A percentile compares a stretch with the other conserved stretches of the same genome.
phyloP scores from a whole-genome alignment of 257 asterid genomes.

The Orobanche coerulescens region DNA sequence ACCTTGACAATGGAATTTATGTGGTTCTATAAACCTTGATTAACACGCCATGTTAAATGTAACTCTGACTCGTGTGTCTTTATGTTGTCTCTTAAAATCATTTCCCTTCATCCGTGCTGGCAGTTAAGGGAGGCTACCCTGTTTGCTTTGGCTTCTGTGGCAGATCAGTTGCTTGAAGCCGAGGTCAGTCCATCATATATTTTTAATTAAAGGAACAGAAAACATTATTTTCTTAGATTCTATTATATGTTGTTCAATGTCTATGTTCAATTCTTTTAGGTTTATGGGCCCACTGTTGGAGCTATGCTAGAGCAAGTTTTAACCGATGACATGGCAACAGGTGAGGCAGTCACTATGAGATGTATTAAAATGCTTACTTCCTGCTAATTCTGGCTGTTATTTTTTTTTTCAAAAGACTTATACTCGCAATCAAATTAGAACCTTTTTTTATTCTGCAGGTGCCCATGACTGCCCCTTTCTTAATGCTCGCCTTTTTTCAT shows the following conservation, averaged over 20 bases:
- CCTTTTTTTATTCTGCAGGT: conserved; percentile 47
- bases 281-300: conserved; percentile 46
- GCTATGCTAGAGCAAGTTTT: conserved; percentile 59
- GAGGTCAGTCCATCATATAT: conserved; percentile 47
- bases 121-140: conserved; percentile 92
- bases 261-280: conserved; percentile 38
- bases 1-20: background rate
- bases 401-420: background rate
- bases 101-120: conserved; percentile 23
- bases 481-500: conserved; percentile 80
- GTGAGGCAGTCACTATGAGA: conserved; percentile 32
- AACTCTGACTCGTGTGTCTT: conserved; percentile 8
- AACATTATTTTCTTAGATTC: conserved; percentile 16
- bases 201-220: background rate
- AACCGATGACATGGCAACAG: conserved; percentile 75
- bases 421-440: no score
- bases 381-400: conserved; percentile 1
- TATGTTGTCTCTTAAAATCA: conserved; percentile 4
- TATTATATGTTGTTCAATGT: conserved; percentile 11
- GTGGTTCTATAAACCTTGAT: conserved; percentile 4
- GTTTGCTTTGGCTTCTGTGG: conserved; percentile 76
- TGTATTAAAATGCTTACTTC: conserved; percentile 18
- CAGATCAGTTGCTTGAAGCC: conserved; percentile 75
- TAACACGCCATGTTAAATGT: background rate
- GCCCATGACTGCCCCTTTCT: conserved; percentile 76